Evolutionary conservation across 2,329 filamentous ascomycete genomes (phyloP).

Genomic region (Neospermospora avenae): DNA sequence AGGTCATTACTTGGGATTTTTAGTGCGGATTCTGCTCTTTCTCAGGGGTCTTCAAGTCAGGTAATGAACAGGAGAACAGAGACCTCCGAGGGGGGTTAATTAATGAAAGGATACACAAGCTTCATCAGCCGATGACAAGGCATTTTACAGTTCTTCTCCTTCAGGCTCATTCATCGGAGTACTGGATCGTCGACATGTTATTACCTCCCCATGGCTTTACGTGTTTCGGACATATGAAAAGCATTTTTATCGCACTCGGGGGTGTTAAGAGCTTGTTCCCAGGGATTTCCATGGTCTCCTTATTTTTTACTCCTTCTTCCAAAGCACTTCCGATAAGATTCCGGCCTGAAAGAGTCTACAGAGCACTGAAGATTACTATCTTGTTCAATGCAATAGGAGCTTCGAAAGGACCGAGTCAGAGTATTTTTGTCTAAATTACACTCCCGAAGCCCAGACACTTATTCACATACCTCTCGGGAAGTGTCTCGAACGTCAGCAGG

Average conservation of each 20-base stretch:
- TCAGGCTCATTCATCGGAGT: background rate
- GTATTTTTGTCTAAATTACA: background rate
- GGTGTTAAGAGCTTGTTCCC: too few relatives aligned
- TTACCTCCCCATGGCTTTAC: background rate
- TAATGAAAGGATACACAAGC: conserved; percentile 5
- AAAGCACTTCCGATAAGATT: too few relatives aligned
- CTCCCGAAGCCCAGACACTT: background rate
- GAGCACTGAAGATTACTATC: background rate
- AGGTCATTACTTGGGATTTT: background rate
- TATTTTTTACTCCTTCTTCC: too few relatives aligned
- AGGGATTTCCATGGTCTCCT: too few relatives aligned
- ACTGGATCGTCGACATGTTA: background rate
- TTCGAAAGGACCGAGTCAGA: background rate
- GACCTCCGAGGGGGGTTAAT: background rate
- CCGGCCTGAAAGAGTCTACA: background rate
- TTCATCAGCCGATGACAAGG: conserved; percentile 4
- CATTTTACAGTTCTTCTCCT: background rate
- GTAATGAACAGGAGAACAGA: background rate
- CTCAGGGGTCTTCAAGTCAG: background rate
- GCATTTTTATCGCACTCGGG: too few relatives aligned
- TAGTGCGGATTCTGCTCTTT: background rate
- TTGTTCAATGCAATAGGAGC: background rate
- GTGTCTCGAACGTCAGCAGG: background rate
- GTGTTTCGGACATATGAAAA: background rate
- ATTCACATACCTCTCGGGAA: too few relatives aligned